phyloP scores from a whole-genome alignment of 1,139 yeast genomes.

The Taiozyma onychis region DNA sequence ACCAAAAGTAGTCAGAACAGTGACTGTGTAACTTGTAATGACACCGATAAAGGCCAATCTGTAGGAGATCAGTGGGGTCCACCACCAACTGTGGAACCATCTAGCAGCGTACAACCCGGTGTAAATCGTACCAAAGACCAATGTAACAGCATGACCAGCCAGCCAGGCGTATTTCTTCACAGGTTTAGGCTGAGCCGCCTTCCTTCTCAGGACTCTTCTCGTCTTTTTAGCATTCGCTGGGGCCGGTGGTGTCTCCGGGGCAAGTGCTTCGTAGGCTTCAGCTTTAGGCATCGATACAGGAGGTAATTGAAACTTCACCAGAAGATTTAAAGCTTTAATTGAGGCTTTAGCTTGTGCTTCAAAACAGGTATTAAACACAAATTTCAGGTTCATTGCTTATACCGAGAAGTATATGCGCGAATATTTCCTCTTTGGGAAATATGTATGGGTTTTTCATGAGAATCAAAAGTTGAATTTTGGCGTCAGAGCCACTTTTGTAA shows the following conservation, averaged over 20 bases:
- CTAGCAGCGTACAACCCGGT: conserved; percentile 41
- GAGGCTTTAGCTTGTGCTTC: no score
- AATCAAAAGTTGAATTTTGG: neutral
- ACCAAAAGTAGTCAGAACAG: conserved; percentile 56
- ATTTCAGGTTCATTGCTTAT: neutral
- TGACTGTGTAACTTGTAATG: conserved; percentile 44
- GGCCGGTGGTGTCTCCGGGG: conserved; percentile 9
- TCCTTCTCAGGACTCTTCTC: conserved; percentile 30
- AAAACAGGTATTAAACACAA: neutral
- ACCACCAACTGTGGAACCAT: conserved; percentile 37
- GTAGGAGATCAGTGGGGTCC: conserved; percentile 42
- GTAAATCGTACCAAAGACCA: conserved; percentile 47
- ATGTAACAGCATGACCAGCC: conserved; percentile 48
- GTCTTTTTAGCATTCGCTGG: conserved; percentile 14
- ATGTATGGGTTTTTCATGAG: no score
- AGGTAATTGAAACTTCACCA: neutral
- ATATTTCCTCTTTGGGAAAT: neutral
- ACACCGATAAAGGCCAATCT: conserved; percentile 54
- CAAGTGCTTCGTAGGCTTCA: neutral
- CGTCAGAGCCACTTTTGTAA: neutral
- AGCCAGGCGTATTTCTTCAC: conserved; percentile 52
- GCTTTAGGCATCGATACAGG: neutral
- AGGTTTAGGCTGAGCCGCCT: conserved; percentile 34
- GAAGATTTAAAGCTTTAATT: no score
- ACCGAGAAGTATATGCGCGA: neutral